Percentiles rank a stretch among this genome's conserved stretches.
These are phyloP conservation scores for Neoboletus subvelutipes DNA, from an alignment of 768 basidiomycete genomes.

Conservation along the genomic window DNA sequence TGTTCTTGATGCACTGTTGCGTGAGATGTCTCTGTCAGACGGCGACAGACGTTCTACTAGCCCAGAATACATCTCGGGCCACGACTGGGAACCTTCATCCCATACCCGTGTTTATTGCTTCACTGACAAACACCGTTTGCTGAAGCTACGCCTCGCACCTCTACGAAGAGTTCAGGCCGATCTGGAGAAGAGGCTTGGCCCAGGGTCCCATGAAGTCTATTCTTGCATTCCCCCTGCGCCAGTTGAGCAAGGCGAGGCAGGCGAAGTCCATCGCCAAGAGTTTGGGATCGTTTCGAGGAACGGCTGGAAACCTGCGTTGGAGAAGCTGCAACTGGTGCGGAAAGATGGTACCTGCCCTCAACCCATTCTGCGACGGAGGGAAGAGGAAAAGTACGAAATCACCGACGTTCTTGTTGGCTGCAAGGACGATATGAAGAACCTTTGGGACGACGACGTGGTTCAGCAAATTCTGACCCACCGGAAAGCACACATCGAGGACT, in stretches of 20 bases:
- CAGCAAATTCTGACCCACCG: conserved; percentile 56
- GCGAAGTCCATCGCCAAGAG: conserved; percentile 38
- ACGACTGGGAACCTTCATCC: conserved; percentile 15
- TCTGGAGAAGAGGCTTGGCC: conserved; percentile 59
- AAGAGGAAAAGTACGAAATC: conserved; percentile 50
- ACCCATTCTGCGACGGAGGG: conserved; percentile 32
- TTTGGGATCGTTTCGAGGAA: conserved; percentile 62
- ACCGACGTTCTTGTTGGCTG: conserved; percentile 59
- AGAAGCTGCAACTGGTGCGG: conserved; percentile 45
- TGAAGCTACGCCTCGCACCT: conserved; percentile 58
- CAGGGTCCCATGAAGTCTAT: conserved; percentile 52
- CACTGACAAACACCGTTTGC: conserved; percentile 58
- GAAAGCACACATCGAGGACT: conserved; percentile 61
- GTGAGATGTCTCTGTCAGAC: conserved; percentile 50
- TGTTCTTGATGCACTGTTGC: conserved; percentile 55
- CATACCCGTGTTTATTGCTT: conserved; percentile 38
- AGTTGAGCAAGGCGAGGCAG: conserved; percentile 21
- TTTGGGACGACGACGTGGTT: conserved; percentile 68
- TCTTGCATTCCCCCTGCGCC: conserved; percentile 43
- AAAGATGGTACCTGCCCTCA: conserved; percentile 14
- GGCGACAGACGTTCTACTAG: conserved; percentile 20
- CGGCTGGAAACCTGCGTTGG: conserved; percentile 66
- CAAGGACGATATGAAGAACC: conserved; percentile 60
- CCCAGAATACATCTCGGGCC: conserved; percentile 3
- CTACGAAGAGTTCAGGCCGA: conserved; percentile 57